Evolutionary conservation across 164 flowering plant species (phyloP).

Genomic region (Berberis vulgaris): DNA sequence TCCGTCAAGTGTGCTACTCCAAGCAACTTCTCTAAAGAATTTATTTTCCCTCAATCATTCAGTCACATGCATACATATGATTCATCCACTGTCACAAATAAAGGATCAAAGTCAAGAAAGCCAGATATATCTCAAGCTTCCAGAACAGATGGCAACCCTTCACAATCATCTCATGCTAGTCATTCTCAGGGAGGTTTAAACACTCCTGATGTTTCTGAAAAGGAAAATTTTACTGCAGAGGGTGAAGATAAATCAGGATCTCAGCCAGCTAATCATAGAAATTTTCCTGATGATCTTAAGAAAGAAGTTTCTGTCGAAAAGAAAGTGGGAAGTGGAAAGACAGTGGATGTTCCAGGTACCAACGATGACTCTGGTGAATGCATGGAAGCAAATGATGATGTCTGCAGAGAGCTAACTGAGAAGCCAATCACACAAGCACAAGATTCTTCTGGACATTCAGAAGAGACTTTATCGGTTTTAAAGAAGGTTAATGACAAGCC

Average conservation of each 20-base stretch:
- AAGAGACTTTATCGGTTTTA: not conserved
- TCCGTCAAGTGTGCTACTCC: constrained; percentile 16
- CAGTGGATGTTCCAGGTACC: constrained; percentile 10
- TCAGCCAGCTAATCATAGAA: constrained; percentile 7
- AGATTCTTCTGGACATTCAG: not conserved
- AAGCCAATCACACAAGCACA: constrained; percentile 4
- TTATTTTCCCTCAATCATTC: constrained; percentile 14
- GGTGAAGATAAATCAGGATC: constrained; percentile 15
- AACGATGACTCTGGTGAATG: constrained; percentile 14
- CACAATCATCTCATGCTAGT: constrained; percentile 11
- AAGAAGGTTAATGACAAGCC: not conserved
- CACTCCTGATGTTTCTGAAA: constrained; percentile 11
- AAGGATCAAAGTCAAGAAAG: constrained; percentile 9
- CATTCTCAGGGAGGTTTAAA: constrained; percentile 13
- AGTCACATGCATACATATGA: constrained; percentile 10
- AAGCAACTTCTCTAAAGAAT: constrained; percentile 13
- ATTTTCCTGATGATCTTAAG: constrained; percentile 8
- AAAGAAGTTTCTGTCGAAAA: constrained; percentile 20
- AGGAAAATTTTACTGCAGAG: constrained; percentile 13
- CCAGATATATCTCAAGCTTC: constrained; percentile 16
- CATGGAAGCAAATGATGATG: constrained; percentile 16
- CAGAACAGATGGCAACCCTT: constrained; percentile 9
- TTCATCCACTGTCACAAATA: constrained; percentile 15
- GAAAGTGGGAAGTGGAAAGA: constrained; percentile 14
- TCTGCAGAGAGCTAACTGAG: constrained; percentile 6